phyloP scores from a whole-genome alignment of 305 asterid species.

The Caryopteris hybrid region DNA sequence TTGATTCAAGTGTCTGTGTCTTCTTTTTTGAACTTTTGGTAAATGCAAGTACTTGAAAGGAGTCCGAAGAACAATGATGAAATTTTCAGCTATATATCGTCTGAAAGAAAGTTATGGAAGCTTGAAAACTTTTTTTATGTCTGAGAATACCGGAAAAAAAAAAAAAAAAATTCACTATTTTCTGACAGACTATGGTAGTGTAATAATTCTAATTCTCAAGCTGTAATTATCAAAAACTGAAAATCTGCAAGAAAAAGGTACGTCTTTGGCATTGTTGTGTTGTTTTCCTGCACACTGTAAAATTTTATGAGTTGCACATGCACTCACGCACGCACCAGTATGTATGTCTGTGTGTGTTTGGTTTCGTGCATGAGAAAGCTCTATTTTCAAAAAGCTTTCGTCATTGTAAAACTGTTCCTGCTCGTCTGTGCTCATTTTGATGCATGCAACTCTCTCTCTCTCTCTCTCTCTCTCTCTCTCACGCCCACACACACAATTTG shows the following conservation, averaged over 20 bases:
- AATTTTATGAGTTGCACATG: conserved; percentile 28
- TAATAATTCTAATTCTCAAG: conserved; percentile 17
- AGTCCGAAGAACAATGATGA: conserved; percentile 36
- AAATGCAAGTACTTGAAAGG: conserved; percentile 21
- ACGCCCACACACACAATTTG: neutral
- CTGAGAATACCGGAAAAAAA: too few relatives aligned
- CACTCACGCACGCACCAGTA: conserved; percentile 9
- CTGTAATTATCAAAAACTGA: conserved; percentile 29
- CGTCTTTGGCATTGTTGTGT: conserved; percentile 21
- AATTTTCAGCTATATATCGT: conserved; percentile 2
- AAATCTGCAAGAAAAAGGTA: conserved; percentile 13
- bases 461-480: neutral
- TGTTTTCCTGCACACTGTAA: conserved; percentile 17
- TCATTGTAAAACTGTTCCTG: conserved; percentile 14
- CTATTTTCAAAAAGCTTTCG: conserved; percentile 24
- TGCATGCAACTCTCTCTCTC: conserved; percentile 22
- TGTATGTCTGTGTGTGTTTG: conserved; percentile 6
- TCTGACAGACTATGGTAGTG: conserved; percentile 22
- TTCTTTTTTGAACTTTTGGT: conserved; percentile 15
- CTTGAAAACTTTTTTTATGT: conserved; percentile 37
- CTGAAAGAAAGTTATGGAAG: conserved; percentile 26
- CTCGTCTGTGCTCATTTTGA: conserved; percentile 11
- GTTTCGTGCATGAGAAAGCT: conserved; percentile 16
- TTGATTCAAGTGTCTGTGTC: too few relatives aligned
- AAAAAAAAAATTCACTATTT: conserved; percentile 23